Evolutionary conservation across 495 filamentous ascomycete genomes (phyloP).

Genomic region (Penicillium taxi): DNA sequence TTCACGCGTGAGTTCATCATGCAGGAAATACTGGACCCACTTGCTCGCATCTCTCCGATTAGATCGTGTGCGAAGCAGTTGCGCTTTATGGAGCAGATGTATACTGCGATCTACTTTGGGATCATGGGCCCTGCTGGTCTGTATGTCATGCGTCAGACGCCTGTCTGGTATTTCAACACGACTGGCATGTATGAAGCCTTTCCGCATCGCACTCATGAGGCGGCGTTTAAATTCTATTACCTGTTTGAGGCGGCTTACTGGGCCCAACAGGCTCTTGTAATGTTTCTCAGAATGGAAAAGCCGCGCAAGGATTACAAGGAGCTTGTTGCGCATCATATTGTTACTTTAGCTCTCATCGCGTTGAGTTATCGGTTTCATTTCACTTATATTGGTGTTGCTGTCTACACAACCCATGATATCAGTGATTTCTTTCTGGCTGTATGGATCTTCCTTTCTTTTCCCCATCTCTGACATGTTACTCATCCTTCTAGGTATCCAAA

Average conservation of each 20-base stretch:
- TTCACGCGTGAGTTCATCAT: constrained; percentile 90
- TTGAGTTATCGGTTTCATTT: constrained; percentile 91
- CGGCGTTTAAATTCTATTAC: constrained; percentile 82
- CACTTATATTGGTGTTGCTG: constrained; percentile 81
- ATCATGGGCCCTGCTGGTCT: constrained; percentile 68
- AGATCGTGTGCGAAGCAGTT: constrained; percentile 62
- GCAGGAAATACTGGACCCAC: constrained; percentile 70
- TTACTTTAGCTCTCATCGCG: constrained; percentile 69
- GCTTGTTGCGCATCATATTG: constrained; percentile 79
- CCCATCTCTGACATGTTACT: constrained; percentile 6
- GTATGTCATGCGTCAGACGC: constrained; percentile 76
- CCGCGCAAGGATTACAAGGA: constrained; percentile 84
- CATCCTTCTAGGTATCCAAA: constrained; percentile 60
- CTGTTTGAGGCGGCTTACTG: constrained; percentile 86
- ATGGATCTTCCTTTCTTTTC: constrained; percentile 34
- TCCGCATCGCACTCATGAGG: constrained; percentile 72
- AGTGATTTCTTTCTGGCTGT: constrained; percentile 89
- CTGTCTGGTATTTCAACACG: constrained; percentile 90
- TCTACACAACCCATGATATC: constrained; percentile 88
- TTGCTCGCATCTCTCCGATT: constrained; percentile 57
- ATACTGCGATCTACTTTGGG: constrained; percentile 83
- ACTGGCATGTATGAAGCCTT: constrained; percentile 73
- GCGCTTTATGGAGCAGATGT: constrained; percentile 88
- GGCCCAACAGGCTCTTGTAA: constrained; percentile 81
- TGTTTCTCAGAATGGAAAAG: constrained; percentile 76